These are phyloP conservation scores for Xylaria sp. DNA, from an alignment of 2,329 filamentous ascomycete species.

Conservation along the genomic window DNA sequence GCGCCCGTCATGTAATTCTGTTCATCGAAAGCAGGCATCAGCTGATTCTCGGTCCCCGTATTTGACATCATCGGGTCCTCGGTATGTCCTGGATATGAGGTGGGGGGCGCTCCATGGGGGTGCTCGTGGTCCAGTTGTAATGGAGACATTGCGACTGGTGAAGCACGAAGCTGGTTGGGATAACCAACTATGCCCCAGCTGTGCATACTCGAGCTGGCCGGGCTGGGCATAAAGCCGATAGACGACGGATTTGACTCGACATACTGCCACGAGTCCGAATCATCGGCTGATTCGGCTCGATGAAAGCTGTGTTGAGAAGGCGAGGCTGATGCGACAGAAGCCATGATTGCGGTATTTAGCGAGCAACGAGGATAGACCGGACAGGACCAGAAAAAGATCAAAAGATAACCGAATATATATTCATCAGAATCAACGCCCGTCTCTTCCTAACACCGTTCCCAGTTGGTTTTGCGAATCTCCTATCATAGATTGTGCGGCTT, in stretches of 20 bases:
- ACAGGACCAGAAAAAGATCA: constrained; percentile 1
- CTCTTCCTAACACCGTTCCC: too few relatives aligned
- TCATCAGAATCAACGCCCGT: constrained; percentile 6
- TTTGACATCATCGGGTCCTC: constrained; percentile 38
- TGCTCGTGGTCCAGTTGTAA: constrained; percentile 46
- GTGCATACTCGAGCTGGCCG: constrained; percentile 53
- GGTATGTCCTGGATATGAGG: constrained; percentile 38
- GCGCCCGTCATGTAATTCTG: constrained; percentile 43
- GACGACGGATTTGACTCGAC: constrained; percentile 37
- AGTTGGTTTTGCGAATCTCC: too few relatives aligned
- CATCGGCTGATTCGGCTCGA: constrained; percentile 36
- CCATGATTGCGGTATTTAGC: constrained; percentile 31
- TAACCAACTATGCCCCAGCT: constrained; percentile 53
- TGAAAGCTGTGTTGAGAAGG: constrained; percentile 34
- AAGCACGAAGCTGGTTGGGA: constrained; percentile 36
- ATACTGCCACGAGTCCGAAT: constrained; percentile 40
- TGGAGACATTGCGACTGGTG: constrained; percentile 46
- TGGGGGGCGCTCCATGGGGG: constrained; percentile 35
- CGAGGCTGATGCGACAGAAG: constrained; percentile 38
- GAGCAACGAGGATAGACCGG: background rate
- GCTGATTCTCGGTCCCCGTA: constrained; percentile 34
- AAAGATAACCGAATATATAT: constrained; percentile 9
- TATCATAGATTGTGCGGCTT: too few relatives aligned
- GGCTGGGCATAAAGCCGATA: constrained; percentile 51
- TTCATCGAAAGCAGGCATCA: constrained; percentile 33